These are phyloP conservation scores for Dictyostelium purpureum DNA, from an alignment of 78 protist species.

Conservation along the genomic window DNA sequence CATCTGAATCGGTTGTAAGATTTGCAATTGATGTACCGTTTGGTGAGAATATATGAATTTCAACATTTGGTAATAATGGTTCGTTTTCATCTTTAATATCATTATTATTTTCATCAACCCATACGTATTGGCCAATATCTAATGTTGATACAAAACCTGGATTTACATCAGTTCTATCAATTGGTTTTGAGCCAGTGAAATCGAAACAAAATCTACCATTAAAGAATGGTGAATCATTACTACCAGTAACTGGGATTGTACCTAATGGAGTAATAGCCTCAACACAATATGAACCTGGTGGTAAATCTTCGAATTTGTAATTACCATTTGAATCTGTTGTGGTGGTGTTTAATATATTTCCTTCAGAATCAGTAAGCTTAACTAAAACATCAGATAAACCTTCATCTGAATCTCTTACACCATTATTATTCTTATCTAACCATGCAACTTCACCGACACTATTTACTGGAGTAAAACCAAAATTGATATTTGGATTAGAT, in stretches of 20 bases:
- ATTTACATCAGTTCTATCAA: background rate
- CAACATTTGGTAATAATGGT: constrained; percentile 1
- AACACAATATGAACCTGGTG: constrained; percentile 9
- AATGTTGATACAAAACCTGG: constrained; percentile 1
- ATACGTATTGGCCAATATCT: constrained; percentile 6
- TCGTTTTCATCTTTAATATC: background rate
- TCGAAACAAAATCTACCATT: background rate
- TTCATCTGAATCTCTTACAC: constrained; percentile 1
- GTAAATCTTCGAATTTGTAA: background rate
- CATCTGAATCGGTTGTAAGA: background rate
- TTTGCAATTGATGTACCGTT: background rate
- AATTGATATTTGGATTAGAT: background rate
- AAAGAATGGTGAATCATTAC: background rate
- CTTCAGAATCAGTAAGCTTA: background rate
- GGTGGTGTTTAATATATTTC: background rate
- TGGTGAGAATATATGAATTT: background rate
- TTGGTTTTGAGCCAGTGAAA: background rate
- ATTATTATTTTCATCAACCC: background rate
- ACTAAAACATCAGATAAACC: background rate
- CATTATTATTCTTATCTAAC: constrained; percentile 14
- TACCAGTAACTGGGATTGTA: background rate
- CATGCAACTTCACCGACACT: background rate
- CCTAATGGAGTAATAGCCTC: background rate
- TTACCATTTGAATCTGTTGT: constrained; percentile 8
- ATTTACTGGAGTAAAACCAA: constrained; percentile 9